phyloP scores from a whole-genome alignment of 2,329 filamentous ascomycete species.

The Anisogramma anomala region DNA sequence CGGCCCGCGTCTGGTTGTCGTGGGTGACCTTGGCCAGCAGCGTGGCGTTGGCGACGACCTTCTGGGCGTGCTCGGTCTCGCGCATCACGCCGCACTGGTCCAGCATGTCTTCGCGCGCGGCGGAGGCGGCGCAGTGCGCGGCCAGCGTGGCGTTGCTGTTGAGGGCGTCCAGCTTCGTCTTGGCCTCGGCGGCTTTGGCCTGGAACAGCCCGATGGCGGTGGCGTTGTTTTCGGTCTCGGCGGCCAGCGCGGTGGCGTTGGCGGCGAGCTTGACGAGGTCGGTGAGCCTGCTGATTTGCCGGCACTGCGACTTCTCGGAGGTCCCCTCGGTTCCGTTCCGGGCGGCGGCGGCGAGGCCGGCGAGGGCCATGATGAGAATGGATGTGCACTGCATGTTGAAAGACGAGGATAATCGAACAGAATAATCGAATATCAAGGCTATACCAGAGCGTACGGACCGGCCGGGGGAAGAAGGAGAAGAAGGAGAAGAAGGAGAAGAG shows the following conservation, averaged over 20 bases:
- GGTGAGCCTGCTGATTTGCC: slow-evolving; percentile 22
- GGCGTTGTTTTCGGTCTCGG: slow-evolving; percentile 24
- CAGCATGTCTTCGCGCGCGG: slow-evolving; percentile 21
- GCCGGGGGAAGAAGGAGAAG: slow-evolving; percentile 9
- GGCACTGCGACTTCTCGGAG: slow-evolving; percentile 24
- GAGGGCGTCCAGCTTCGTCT: slow-evolving; percentile 22
- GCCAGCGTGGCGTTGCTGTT: slow-evolving; percentile 27
- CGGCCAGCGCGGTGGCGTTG: slow-evolving; percentile 25
- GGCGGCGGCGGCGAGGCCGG: slow-evolving; percentile 21
- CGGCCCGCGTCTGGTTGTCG: slow-evolving; percentile 22
- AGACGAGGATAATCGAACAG: neutral
- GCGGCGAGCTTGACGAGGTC: slow-evolving; percentile 22
- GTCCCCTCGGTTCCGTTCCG: slow-evolving; percentile 20
- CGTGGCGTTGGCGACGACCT: slow-evolving; percentile 19
- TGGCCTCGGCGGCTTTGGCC: slow-evolving; percentile 24
- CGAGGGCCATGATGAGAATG: slow-evolving; percentile 16
- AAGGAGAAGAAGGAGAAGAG: slow-evolving; percentile 1
- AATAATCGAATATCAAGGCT: slow-evolving; percentile 4
- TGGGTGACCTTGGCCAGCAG: slow-evolving; percentile 17
- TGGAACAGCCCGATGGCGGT: slow-evolving; percentile 26
- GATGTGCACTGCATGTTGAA: slow-evolving; percentile 18
- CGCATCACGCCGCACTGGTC: slow-evolving; percentile 21
- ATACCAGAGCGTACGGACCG: slow-evolving; percentile 14
- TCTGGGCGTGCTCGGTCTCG: slow-evolving; percentile 19
- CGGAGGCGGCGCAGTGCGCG: slow-evolving; percentile 23